Evolutionary conservation across 2,329 filamentous ascomycete genomes (phyloP).

Genomic region (Drechslerella dactyloides): DNA sequence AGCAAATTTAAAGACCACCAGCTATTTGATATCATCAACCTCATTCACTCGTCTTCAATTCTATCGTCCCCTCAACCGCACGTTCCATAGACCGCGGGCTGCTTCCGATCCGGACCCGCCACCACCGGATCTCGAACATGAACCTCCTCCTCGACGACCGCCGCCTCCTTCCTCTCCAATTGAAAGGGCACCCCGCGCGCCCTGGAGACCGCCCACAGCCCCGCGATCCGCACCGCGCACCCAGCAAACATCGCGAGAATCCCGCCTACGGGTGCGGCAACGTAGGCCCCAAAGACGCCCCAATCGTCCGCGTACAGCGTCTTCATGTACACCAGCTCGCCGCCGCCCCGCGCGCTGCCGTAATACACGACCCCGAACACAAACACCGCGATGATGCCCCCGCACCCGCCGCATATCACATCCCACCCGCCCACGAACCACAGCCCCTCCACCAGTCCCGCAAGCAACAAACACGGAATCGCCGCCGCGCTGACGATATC

Average conservation of each 20-base stretch:
- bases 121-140: no score
- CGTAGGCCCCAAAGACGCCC: conserved; percentile 71
- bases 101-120: no score
- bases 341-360: conserved; percentile 69
- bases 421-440: conserved; percentile 83
- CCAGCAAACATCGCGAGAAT: conserved; percentile 26
- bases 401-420: conserved; percentile 77
- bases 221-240: conserved; percentile 18
- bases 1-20: no score
- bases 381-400: conserved; percentile 79
- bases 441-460: conserved; percentile 66
- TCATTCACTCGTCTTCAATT: neutral
- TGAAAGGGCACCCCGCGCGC: conserved; percentile 32
- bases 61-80: neutral
- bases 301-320: conserved; percentile 77
- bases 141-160: conserved; percentile 1
- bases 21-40: neutral
- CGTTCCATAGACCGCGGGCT: conserved; percentile 1
- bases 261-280: conserved; percentile 39
- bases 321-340: conserved; percentile 72
- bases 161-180: neutral
- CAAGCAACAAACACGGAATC: conserved; percentile 77
- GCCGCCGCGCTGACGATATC: conserved; percentile 78
- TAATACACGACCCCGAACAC: conserved; percentile 82
- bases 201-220: conserved; percentile 11